Conservation (phyloP, 495 filamentous ascomycete species). For the Hamigera avellanea region DNA sequence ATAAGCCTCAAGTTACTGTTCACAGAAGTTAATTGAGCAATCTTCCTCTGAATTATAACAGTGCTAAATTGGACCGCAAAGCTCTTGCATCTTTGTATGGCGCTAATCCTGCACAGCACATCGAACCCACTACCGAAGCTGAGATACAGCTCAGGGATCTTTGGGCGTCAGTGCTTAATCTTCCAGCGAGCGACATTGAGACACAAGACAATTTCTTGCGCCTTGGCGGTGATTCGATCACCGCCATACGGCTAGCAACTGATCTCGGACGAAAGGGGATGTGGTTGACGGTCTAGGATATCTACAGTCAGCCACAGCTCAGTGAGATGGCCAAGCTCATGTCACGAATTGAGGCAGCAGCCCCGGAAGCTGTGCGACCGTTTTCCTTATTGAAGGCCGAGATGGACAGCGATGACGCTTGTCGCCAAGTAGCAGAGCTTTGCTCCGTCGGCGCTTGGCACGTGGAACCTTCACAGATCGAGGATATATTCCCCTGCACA, state of each 20-base stretch:
- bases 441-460: neutral
- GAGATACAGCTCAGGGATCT: slow-evolving; percentile 2
- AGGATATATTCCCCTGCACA: slow-evolving; percentile 42
- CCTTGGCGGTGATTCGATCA: slow-evolving; percentile 27
- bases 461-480: slow-evolving; percentile 15
- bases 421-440: too few species aligned
- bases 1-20: too few species aligned
- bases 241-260: slow-evolving; percentile 22
- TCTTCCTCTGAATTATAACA: too few species aligned
- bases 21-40: too few species aligned
- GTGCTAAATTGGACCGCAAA: too few species aligned
- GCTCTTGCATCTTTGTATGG: too few species aligned
- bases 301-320: neutral
- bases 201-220: slow-evolving; percentile 19
- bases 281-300: slow-evolving; percentile 19
- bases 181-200: slow-evolving; percentile 5
- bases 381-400: too few species aligned
- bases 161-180: slow-evolving; percentile 5
- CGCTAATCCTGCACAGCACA: too few species aligned
- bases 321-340: neutral
- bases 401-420: too few species aligned
- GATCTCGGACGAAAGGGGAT: slow-evolving; percentile 11
- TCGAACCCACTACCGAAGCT: neutral
- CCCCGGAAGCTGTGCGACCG: too few species aligned
- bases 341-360: too few species aligned